These are phyloP conservation scores for Pythium aquatile DNA, from an alignment of 352 stramenopile genomes.

Conservation along the genomic window DNA sequence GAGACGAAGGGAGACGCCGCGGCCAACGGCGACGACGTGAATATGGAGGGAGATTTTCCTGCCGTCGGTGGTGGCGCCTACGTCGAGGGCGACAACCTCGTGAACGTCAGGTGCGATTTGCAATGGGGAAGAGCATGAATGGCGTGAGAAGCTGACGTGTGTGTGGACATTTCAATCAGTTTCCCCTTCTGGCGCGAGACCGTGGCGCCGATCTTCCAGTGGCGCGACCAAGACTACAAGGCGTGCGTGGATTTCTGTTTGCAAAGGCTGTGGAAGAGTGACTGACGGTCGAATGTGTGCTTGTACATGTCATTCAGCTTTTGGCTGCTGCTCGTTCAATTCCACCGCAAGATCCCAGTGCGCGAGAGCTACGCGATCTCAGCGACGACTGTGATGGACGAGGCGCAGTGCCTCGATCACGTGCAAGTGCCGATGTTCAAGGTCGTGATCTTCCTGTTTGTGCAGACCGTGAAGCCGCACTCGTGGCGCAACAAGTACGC, in stretches of 20 bases:
- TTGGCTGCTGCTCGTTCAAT: slow-evolving; percentile 76
- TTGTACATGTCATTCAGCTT: slow-evolving; percentile 32
- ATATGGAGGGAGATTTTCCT: slow-evolving; percentile 33
- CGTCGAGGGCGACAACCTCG: slow-evolving; percentile 65
- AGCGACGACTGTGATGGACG: slow-evolving; percentile 36
- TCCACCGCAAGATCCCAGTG: slow-evolving; percentile 68
- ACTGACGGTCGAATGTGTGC: slow-evolving; percentile 6
- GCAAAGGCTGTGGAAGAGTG: background rate
- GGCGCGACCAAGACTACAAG: slow-evolving; percentile 79
- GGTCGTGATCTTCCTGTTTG: slow-evolving; percentile 74
- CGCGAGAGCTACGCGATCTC: slow-evolving; percentile 28
- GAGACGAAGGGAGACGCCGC: slow-evolving; percentile 11
- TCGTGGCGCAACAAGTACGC: slow-evolving; percentile 74
- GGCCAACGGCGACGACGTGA: slow-evolving; percentile 34
- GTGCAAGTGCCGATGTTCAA: slow-evolving; percentile 74
- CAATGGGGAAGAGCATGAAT: too few relatives aligned
- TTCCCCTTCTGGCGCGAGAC: slow-evolving; percentile 68
- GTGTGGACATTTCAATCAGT: slow-evolving; percentile 11
- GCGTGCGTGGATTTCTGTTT: slow-evolving; percentile 25
- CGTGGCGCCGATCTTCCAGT: slow-evolving; percentile 63
- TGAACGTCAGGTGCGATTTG: slow-evolving; percentile 31
- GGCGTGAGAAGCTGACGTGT: too few relatives aligned
- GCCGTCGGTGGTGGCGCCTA: slow-evolving; percentile 19
- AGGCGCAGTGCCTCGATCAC: slow-evolving; percentile 46
- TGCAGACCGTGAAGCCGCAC: slow-evolving; percentile 78